Percentiles rank a stretch among this genome's conserved stretches.
These are phyloP conservation scores for Diaporthe australafricana DNA, from an alignment of 2,329 filamentous ascomycete species.

Conservation along the genomic window DNA sequence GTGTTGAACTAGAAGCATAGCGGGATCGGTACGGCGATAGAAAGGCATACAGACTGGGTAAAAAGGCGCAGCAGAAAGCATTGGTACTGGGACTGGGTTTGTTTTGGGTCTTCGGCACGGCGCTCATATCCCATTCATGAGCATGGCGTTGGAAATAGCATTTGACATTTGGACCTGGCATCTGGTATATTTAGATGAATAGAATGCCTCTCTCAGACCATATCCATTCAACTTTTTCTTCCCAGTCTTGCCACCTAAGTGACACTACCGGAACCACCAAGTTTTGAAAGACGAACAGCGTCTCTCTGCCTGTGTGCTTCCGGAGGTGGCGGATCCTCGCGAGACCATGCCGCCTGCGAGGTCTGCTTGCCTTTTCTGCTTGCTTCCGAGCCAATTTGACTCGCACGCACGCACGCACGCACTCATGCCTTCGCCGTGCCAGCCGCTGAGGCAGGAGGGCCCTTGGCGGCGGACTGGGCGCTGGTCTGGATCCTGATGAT, in stretches of 20 bases:
- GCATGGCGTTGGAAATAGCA: constrained; percentile 21
- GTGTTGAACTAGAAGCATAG: constrained; percentile 46
- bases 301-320: no score
- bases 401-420: constrained; percentile 38
- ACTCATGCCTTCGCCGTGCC: constrained; percentile 44
- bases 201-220: constrained; percentile 37
- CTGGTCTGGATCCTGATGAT: constrained; percentile 68
- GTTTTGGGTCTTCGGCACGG: background rate
- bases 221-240: constrained; percentile 18
- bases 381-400: background rate
- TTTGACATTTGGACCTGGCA: constrained; percentile 8
- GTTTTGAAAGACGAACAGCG: background rate
- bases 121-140: constrained; percentile 26
- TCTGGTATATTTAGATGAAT: constrained; percentile 9
- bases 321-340: background rate
- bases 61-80: background rate
- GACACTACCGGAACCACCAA: background rate
- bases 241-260: background rate
- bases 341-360: background rate
- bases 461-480: constrained; percentile 55
- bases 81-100: background rate
- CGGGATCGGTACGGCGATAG: background rate
- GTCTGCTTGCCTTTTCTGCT: background rate
- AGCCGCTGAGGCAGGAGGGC: constrained; percentile 44
- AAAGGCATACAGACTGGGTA: background rate